Evolutionary conservation across 2,329 filamentous ascomycete genomes (phyloP).

Genomic region (Orbilia brochopaga): DNA sequence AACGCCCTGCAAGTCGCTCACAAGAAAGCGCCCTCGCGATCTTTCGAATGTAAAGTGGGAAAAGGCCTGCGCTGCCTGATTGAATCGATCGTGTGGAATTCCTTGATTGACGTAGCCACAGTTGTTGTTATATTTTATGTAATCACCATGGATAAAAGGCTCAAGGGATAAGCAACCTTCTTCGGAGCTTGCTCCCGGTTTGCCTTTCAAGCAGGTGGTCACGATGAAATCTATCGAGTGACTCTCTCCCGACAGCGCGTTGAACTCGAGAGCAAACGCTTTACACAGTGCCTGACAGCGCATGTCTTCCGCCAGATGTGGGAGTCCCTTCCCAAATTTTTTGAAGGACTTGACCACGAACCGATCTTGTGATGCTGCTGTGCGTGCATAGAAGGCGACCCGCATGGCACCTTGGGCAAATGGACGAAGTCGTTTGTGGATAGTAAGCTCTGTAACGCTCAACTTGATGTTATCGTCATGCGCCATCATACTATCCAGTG

Average conservation of each 20-base stretch:
- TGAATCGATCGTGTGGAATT: conserved; percentile 48
- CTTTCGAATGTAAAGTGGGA: conserved; percentile 60
- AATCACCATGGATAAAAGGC: conserved; percentile 57
- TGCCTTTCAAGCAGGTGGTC: conserved; percentile 55
- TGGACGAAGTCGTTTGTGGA: conserved; percentile 56
- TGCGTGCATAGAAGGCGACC: conserved; percentile 57
- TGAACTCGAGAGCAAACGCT: conserved; percentile 60
- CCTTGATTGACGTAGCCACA: conserved; percentile 16
- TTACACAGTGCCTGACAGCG: conserved; percentile 59
- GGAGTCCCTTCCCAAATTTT: conserved; percentile 53
- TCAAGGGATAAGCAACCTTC: conserved; percentile 57
- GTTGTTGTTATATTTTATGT: conserved; percentile 60
- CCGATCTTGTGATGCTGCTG: conserved; percentile 53
- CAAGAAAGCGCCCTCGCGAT: conserved; percentile 57
- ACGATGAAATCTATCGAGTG: conserved; percentile 57
- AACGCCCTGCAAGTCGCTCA: conserved; percentile 59
- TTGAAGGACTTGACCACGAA: conserved; percentile 59
- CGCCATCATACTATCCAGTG: conserved; percentile 58
- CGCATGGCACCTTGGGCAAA: conserved; percentile 57
- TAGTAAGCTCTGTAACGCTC: conserved; percentile 56
- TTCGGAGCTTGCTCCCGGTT: conserved; percentile 2
- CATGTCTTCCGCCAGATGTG: conserved; percentile 58
- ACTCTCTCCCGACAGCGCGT: conserved; percentile 54
- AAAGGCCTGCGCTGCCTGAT: conserved; percentile 58
- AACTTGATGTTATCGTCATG: conserved; percentile 57